A percentile compares a stretch with the other conserved stretches of the same genome.
Evolutionary conservation across 805 yeast genomes (phyloP).

Genomic region (Spathaspora passalidarum): DNA sequence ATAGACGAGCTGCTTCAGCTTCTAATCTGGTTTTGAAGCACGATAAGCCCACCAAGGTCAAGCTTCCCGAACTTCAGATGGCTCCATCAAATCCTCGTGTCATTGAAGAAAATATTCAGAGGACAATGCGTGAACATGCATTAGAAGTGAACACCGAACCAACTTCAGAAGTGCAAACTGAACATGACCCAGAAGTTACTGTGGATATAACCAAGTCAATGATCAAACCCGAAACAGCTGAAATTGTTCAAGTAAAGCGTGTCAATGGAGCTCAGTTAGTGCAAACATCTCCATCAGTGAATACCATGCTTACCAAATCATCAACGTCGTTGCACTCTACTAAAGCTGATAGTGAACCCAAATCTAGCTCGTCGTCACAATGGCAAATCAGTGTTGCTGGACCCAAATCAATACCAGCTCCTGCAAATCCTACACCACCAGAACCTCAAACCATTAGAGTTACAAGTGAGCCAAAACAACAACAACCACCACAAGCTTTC

Average conservation of each 20-base stretch:
- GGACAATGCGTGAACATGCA: neutral
- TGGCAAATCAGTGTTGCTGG: neutral
- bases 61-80: no score
- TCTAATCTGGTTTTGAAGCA: no score
- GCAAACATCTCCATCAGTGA: no score
- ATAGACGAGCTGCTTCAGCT: no score
- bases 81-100: no score
- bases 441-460: no score
- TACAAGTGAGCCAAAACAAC: no score
- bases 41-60: no score
- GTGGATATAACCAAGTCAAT: neutral
- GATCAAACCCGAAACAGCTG: neutral
- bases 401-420: neutral
- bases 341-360: no score
- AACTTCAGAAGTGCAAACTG: neutral
- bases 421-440: neutral
- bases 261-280: conserved; percentile 1
- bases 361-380: neutral
- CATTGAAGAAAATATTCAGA: conserved; percentile 1
- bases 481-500: neutral
- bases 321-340: no score
- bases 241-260: neutral
- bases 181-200: no score
- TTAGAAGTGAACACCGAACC: neutral
- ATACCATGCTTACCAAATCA: no score